These are phyloP conservation scores for Zarea fungicola DNA, from an alignment of 2,329 filamentous ascomycete genomes.

Conservation along the genomic window DNA sequence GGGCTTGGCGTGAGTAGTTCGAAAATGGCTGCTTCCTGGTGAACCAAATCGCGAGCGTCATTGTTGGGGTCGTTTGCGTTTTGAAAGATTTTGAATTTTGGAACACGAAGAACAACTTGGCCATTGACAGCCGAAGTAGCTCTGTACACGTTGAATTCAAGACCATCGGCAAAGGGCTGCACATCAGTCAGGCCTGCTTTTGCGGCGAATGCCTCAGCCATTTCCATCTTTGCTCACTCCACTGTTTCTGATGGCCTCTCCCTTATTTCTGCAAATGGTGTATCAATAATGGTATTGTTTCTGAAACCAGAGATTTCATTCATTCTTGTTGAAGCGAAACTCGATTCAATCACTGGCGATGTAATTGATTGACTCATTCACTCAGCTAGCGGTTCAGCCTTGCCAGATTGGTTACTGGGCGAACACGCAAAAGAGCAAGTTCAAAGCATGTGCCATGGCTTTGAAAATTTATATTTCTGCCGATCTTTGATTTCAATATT, in stretches of 20 bases:
- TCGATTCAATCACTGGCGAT: background rate
- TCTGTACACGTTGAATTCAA: slow-evolving; percentile 16
- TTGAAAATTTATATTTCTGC: no score
- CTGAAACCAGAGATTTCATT: background rate
- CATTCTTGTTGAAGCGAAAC: no score
- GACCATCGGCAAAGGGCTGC: slow-evolving; percentile 10
- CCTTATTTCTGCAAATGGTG: background rate
- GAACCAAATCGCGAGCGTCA: slow-evolving; percentile 14
- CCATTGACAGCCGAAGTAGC: slow-evolving; percentile 8
- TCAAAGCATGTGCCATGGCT: no score
- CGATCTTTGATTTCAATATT: background rate
- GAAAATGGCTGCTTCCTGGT: slow-evolving; percentile 15
- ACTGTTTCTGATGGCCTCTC: no score
- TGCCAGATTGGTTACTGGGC: no score
- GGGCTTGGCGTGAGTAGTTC: slow-evolving; percentile 8
- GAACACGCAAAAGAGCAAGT: no score
- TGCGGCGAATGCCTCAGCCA: slow-evolving; percentile 11
- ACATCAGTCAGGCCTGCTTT: slow-evolving; percentile 12
- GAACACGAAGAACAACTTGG: slow-evolving; percentile 14
- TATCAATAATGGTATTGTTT: background rate
- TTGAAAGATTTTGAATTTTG: slow-evolving; percentile 13
- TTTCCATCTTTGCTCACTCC: slow-evolving; percentile 9
- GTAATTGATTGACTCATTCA: background rate
- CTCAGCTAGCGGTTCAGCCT: background rate
- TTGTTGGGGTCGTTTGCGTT: slow-evolving; percentile 17